A percentile compares a stretch with the other conserved stretches of the same genome.
Conservation (phyloP, 2,329 filamentous ascomycete genomes). For the Aspergillus ibericus region DNA sequence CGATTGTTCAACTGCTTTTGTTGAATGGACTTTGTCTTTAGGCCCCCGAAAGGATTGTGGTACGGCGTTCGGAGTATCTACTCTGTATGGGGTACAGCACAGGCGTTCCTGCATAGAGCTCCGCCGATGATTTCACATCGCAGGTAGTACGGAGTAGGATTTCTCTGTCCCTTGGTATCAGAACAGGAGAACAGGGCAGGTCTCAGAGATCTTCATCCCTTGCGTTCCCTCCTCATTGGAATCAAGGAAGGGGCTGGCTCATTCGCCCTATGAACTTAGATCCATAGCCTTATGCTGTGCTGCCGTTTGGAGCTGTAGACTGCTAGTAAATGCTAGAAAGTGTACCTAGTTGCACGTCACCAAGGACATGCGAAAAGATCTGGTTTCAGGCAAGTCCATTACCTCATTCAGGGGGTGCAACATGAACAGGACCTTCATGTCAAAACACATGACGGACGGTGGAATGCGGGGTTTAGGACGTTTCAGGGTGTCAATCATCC, state of each 20-base stretch:
- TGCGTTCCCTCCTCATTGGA: neutral
- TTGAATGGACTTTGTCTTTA: neutral
- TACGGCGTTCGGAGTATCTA: neutral
- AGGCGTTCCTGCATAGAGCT: neutral
- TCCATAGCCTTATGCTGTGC: neutral
- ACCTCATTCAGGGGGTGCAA: neutral
- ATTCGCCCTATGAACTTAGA: neutral
- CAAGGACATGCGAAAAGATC: neutral
- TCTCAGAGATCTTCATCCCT: neutral
- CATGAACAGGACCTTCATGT: neutral
- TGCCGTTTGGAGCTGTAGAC: neutral
- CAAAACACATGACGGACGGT: constrained; percentile 12
- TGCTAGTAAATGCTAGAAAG: neutral
- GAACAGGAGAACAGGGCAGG: neutral
- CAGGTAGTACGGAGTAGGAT: too few species aligned
- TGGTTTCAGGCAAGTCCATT: neutral
- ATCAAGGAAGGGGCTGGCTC: neutral
- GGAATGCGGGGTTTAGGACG: constrained; percentile 23
- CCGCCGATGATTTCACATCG: neutral
- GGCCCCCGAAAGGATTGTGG: neutral
- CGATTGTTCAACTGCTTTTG: neutral
- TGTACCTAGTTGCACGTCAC: neutral
- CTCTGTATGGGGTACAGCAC: neutral
- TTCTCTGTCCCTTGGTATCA: neutral
- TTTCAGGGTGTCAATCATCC: constrained; percentile 21